A percentile compares a stretch with the other conserved stretches of the same genome.
Evolutionary conservation across 2,329 filamentous ascomycete species (phyloP).

Genomic region (Stagonosporopsis cucurbitacearum): DNA sequence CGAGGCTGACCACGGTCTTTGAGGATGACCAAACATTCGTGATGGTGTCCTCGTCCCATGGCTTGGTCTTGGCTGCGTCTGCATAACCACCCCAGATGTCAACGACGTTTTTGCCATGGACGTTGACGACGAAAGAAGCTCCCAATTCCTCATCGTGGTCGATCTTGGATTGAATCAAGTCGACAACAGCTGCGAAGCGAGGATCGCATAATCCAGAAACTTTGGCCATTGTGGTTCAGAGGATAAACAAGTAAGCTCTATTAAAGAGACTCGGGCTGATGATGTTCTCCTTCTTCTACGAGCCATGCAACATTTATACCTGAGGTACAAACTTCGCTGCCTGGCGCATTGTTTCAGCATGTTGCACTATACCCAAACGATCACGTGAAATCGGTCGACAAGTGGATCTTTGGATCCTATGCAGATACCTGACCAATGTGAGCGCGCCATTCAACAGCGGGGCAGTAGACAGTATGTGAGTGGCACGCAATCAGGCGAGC

Average conservation of each 20-base stretch:
- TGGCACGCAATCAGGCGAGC: neutral
- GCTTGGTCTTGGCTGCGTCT: slow-evolving; percentile 10
- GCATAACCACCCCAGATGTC: slow-evolving; percentile 30
- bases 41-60: slow-evolving; percentile 27
- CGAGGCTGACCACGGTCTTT: slow-evolving; percentile 24
- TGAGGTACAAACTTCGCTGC: slow-evolving; percentile 4
- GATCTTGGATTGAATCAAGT: slow-evolving; percentile 21
- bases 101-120: slow-evolving; percentile 25
- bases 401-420: neutral
- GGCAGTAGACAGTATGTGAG: neutral
- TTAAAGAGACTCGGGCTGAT: neutral
- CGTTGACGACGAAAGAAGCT: slow-evolving; percentile 25
- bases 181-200: slow-evolving; percentile 20
- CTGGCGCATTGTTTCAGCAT: neutral
- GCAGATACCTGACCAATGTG: neutral
- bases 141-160: slow-evolving; percentile 23
- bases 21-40: slow-evolving; percentile 27
- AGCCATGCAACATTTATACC: neutral
- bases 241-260: neutral
- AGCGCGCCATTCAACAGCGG: neutral
- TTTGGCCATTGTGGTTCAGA: slow-evolving; percentile 12
- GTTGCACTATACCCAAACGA: neutral
- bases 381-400: slow-evolving; percentile 6
- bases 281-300: neutral
- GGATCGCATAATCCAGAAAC: slow-evolving; percentile 23